Conservation (phyloP, 139 green algal species). For the Chlamydomonas schloesseri region DNA sequence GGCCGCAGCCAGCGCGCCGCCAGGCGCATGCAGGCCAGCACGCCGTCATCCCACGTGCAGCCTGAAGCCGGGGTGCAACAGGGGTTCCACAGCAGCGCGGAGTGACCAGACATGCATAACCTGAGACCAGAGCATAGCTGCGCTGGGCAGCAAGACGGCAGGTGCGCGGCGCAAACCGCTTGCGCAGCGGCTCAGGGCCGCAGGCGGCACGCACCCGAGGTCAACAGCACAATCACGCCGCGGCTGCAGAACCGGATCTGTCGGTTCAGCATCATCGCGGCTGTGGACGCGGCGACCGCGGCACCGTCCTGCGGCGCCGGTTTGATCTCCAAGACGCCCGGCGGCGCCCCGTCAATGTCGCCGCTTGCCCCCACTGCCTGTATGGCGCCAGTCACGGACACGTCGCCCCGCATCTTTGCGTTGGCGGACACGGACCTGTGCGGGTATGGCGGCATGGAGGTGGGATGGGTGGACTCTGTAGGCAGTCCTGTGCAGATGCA, state of each 20-base stretch:
- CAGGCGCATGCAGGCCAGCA: slow-evolving; percentile 21
- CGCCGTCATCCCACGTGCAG: slow-evolving; percentile 29
- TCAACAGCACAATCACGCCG: slow-evolving; percentile 11
- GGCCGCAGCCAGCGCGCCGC: background rate
- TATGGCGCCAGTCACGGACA: background rate
- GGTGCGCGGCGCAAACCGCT: too few relatives aligned
- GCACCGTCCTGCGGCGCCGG: background rate
- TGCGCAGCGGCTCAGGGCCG: too few relatives aligned
- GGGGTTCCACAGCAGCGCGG: background rate
- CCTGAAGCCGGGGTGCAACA: background rate
- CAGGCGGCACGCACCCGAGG: slow-evolving; percentile 2
- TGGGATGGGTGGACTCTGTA: too few relatives aligned
- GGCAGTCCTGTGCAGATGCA: too few relatives aligned
- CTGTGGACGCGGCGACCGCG: background rate
- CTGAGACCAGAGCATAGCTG: too few relatives aligned
- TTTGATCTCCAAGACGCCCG: background rate
- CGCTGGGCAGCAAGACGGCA: too few relatives aligned
- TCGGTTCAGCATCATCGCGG: background rate
- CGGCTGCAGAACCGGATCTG: slow-evolving; percentile 15
- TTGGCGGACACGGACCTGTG: too few relatives aligned
- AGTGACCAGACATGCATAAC: too few relatives aligned
- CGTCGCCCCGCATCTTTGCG: background rate
- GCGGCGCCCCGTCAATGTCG: background rate
- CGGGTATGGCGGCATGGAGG: too few relatives aligned
- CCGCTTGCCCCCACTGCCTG: background rate